phyloP scores from a whole-genome alignment of 441 rosid species.

The Arabidopsis hybrid region DNA sequence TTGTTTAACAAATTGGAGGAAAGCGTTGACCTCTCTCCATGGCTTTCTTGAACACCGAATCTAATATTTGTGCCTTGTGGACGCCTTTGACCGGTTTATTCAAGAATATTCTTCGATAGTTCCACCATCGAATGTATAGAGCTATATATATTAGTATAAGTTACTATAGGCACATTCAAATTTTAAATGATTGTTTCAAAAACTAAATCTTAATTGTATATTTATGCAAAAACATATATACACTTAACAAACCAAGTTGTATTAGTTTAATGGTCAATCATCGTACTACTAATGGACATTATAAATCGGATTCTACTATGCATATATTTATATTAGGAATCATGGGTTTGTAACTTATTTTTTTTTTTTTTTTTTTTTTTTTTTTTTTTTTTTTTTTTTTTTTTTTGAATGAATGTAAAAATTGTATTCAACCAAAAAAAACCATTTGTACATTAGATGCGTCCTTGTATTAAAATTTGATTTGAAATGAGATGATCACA shows the following conservation, averaged over 20 bases:
- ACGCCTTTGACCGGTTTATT: conserved; percentile 22
- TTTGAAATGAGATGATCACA: no score
- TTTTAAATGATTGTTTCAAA: background rate
- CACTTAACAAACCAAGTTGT: background rate
- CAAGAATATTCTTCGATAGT: background rate
- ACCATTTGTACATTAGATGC: no score
- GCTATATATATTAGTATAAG: background rate
- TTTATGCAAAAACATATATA: background rate
- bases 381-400: no score
- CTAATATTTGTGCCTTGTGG: conserved; percentile 1
- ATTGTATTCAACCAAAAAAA: no score
- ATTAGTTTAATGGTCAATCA: background rate
- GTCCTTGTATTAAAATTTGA: no score
- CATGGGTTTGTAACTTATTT: no score
- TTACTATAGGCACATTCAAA: background rate
- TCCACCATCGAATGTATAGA: background rate
- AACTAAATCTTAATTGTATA: background rate
- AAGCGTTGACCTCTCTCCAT: conserved; percentile 40
- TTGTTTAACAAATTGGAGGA: conserved; percentile 28
- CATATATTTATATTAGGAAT: background rate
- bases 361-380: no score
- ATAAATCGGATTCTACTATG: background rate
- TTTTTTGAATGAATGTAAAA: no score
- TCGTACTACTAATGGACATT: background rate
- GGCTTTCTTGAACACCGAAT: conserved; percentile 20